Percentiles rank a stretch among this genome's conserved stretches.
Conservation (phyloP, 2,329 filamentous ascomycete species). For the Colletotrichum sp. region DNA sequence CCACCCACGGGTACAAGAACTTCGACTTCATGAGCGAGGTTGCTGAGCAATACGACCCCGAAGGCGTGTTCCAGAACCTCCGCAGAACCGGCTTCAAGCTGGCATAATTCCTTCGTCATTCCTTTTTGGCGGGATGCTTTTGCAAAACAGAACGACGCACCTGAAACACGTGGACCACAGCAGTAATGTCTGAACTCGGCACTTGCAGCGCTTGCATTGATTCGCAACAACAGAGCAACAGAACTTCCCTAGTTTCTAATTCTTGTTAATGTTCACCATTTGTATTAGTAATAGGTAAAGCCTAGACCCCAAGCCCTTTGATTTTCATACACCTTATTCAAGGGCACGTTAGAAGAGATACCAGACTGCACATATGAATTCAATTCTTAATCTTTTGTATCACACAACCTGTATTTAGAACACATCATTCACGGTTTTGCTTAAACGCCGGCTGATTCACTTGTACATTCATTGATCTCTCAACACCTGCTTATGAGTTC, state of each 20-base stretch:
- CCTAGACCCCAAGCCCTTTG: neutral
- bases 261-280: neutral
- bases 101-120: neutral
- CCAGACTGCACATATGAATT: neutral
- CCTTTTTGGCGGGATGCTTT: neutral
- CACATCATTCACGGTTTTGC: neutral
- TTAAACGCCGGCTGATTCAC: neutral
- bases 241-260: neutral
- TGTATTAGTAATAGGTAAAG: neutral
- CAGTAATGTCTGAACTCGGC: neutral
- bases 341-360: neutral
- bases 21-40: constrained; percentile 32
- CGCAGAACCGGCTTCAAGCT: constrained; percentile 30
- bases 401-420: neutral
- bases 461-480: neutral
- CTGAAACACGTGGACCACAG: neutral
- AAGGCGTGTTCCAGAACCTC: constrained; percentile 37
- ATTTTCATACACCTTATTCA: neutral
- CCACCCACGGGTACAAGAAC: constrained; percentile 40
- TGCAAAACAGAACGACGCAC: neutral
- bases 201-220: neutral
- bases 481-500: fast-evolving
- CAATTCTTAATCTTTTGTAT: neutral
- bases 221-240: neutral
- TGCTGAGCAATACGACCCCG: constrained; percentile 36